Percentiles rank a stretch among this genome's conserved stretches.
These are phyloP conservation scores for Fusarium burgessii DNA, from an alignment of 2,329 filamentous ascomycete genomes.

Conservation along the genomic window DNA sequence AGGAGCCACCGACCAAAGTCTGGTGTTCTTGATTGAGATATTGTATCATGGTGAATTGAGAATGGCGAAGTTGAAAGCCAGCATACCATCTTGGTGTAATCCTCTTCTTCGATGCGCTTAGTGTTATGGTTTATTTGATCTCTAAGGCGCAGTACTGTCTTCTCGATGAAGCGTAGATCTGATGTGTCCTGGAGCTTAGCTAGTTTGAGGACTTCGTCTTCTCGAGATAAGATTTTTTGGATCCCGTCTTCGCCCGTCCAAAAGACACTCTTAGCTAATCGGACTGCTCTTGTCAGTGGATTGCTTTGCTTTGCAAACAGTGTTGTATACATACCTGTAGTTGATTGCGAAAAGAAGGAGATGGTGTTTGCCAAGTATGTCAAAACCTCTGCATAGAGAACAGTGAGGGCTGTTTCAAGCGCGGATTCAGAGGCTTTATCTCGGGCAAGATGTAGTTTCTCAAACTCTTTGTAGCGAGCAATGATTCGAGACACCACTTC, in stretches of 20 bases:
- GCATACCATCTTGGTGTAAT: background rate
- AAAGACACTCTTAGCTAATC: background rate
- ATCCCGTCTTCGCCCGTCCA: background rate
- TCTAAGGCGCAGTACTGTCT: constrained; percentile 5
- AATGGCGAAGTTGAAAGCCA: constrained; percentile 1
- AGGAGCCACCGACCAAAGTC: background rate
- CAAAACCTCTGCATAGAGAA: constrained; percentile 1
- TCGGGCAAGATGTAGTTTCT: background rate
- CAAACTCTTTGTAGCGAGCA: background rate
- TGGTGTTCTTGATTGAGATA: background rate
- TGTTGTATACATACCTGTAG: background rate
- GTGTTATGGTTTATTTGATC: background rate
- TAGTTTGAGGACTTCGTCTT: constrained; percentile 4
- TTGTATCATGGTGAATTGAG: constrained; percentile 3
- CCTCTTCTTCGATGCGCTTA: background rate
- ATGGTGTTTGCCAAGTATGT: background rate
- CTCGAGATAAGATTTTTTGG: background rate
- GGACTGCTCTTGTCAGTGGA: background rate
- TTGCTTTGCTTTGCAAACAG: rapidly evolving
- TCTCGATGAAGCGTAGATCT: background rate
- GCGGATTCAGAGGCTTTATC: background rate
- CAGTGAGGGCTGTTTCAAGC: background rate
- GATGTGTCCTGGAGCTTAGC: background rate
- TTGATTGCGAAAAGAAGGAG: constrained; percentile 4
- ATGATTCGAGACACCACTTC: background rate